Base-by-base conservation (phyloP, 495 filamentous ascomycete species). In the Aspergillus hancockii region DNA sequence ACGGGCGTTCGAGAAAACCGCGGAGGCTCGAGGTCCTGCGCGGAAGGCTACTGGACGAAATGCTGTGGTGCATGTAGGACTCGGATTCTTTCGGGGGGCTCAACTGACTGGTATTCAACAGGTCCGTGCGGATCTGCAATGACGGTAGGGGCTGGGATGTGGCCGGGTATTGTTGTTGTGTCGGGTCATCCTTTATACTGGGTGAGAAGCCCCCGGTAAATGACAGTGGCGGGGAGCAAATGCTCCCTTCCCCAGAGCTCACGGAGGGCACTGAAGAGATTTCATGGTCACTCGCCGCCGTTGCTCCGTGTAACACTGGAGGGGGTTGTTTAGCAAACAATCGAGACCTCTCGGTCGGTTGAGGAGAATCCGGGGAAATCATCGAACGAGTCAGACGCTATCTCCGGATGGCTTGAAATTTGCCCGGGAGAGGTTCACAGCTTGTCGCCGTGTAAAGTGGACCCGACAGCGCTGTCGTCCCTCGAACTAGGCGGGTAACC, bases 1-100 rank as follows among this genome's bases (percentile, higher is more conserved):
- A 58, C 12, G 73, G 59, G 21, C 69, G 70, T 49, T 67, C 79
- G 28, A 73, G 72, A 25, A 77, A 70, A 45, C 73, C 81, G 63
- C 74, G 79, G 25, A 81, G 61, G 71, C 76, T 85, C 54, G 76
- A 80, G 52, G 78, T 84, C 45, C 77, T 76, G 28, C 69, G 74
- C 8, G 73, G 79, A 23, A 78, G 61, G 54, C 78, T 79, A 43
- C 75, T 66, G n/a, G 73, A 78, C 21, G 78, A 81, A 19, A 71
- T 61, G 60, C 71, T 79, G 54, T 75, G 73, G 30, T 71, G 74
- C 25, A 68, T 60, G 38, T 63, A 62, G 22, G 69, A 54, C 58
- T 78, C 75, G 22, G 65, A 65, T 22, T 72, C 73, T 50, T 67
- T 66, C 52, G 67, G 53, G 22, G 74, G 65, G 25, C 69, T 74